Evolutionary conservation across 805 yeast genomes (phyloP).

Genomic region (Hanseniaspora occidentalis): DNA sequence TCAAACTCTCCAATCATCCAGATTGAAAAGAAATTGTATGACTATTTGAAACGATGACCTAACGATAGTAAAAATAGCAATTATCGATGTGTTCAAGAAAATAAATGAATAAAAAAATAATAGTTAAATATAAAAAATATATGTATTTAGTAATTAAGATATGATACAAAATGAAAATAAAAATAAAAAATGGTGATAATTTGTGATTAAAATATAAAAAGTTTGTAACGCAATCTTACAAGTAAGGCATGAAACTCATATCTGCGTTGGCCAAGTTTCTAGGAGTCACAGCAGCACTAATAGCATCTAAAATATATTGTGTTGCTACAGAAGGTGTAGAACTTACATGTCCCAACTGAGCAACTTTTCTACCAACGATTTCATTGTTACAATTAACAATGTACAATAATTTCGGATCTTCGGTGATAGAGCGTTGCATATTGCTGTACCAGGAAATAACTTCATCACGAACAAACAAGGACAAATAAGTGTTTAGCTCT

Average conservation of each 20-base stretch:
- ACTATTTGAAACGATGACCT: conserved; percentile 5
- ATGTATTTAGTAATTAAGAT: background rate
- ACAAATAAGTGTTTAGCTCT: conserved; percentile 80
- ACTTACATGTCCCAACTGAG: conserved; percentile 56
- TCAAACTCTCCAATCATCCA: conserved; percentile 2
- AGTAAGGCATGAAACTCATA: conserved; percentile 90
- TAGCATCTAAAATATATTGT: conserved; percentile 79
- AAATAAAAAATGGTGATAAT: too few relatives aligned
- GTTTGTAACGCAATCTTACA: too few relatives aligned
- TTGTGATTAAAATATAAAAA: too few relatives aligned
- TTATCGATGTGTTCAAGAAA: too few relatives aligned
- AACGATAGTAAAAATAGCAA: too few relatives aligned
- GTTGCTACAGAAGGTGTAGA: conserved; percentile 55
- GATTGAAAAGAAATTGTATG: conserved; percentile 4
- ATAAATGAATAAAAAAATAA: too few relatives aligned
- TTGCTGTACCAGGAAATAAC: conserved; percentile 89
- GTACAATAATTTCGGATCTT: conserved; percentile 72
- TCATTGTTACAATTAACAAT: conserved; percentile 85
- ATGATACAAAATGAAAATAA: conserved; percentile 15
- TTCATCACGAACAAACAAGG: conserved; percentile 93
- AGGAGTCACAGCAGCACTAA: conserved; percentile 92
- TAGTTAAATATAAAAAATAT: background rate
- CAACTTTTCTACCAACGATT: conserved; percentile 62
- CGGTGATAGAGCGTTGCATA: conserved; percentile 71
- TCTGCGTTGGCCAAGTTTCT: conserved; percentile 86